These are phyloP conservation scores for Euphrasia confusa DNA, from an alignment of 257 asterid species.

Conservation along the genomic window DNA sequence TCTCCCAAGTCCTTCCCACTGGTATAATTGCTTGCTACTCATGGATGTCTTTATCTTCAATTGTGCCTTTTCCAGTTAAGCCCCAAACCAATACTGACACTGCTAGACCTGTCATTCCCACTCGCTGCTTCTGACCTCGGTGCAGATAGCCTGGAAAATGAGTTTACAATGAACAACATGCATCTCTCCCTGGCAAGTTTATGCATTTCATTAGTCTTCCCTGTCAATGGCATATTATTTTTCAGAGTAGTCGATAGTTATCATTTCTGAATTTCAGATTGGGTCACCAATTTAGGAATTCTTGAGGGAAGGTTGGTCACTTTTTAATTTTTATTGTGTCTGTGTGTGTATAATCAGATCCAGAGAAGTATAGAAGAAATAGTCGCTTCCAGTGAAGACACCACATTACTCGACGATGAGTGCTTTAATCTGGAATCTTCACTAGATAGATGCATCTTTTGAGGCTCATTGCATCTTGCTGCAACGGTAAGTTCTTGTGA, in stretches of 20 bases:
- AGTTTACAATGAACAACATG: constrained; percentile 70
- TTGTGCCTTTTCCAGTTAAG: constrained; percentile 47
- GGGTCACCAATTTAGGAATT: background rate
- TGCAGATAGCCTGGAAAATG: constrained; percentile 90
- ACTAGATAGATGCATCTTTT: constrained; percentile 77
- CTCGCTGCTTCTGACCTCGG: constrained; percentile 95
- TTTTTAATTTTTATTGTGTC: background rate
- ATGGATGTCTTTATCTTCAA: constrained; percentile 18
- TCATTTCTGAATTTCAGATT: background rate
- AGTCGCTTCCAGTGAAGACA: constrained; percentile 54
- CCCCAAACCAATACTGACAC: constrained; percentile 83
- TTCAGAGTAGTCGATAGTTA: constrained; percentile 1
- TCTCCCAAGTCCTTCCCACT: constrained; percentile 83
- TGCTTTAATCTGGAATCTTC: constrained; percentile 76
- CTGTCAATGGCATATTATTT: constrained; percentile 2
- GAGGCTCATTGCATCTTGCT: constrained; percentile 92
- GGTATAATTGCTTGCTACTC: constrained; percentile 41
- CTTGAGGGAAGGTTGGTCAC: constrained; percentile 7
- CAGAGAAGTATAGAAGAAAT: constrained; percentile 70
- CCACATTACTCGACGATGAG: constrained; percentile 73
- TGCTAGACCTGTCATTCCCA: constrained; percentile 84
- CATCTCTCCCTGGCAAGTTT: constrained; percentile 58
- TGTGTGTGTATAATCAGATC: constrained; percentile 35
- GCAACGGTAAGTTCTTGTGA: constrained; percentile 52
- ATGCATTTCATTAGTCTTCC: constrained; percentile 14